Base-by-base conservation (phyloP, 768 basidiomycete species). In the Boletellus emodensis region DNA sequence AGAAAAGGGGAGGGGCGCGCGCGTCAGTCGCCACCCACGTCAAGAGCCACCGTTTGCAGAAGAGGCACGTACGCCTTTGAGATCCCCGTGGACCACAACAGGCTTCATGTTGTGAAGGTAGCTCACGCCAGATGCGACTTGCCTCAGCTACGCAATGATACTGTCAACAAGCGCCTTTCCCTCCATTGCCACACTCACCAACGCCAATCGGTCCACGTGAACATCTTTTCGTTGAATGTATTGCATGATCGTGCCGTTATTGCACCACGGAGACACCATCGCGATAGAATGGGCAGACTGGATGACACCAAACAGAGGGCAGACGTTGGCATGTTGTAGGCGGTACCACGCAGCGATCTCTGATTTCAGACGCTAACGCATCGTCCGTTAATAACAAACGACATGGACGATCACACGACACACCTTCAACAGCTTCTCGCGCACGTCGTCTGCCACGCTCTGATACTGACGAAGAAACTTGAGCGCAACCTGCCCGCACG, bases 211-310 rank as follows among this genome's bases (percentile, higher is more conserved):
- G 51, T 82, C 73, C 6, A 60, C 74, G 4, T 57, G 60, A 0
- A 72, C 68, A 46, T 77, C 72, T 14, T 66, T 56, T 42, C 60
- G 63, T 49, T 70, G 72, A 51, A 83, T 63, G 58, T 81, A 84
- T 20, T 74, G 64, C 46, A 69, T 71, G 46, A 84, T 68, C 8
- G 76, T 80, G 9, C 83, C 82, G 44, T 83, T 81, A 33, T 74
- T 71, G 58, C 80, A 83, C 81, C 82, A 85, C 4, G 77, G 76
- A 5, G 83, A 83, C 0, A 84, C 80, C 80, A 84, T 83, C 15
- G 77, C 82, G 24, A 84, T 71, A 41, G 78, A 76, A 32, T 73
- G 70, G 26, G 70, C 65, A 5, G 72, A 71, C 55, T 79, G 78
- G 14, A 80, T 64, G 48, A 84, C 73, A 2, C 83, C 83, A 47